Base-by-base conservation (phyloP, 1,284 basidiomycete genomes). In the Sanghuangporus weigelae region DNA sequence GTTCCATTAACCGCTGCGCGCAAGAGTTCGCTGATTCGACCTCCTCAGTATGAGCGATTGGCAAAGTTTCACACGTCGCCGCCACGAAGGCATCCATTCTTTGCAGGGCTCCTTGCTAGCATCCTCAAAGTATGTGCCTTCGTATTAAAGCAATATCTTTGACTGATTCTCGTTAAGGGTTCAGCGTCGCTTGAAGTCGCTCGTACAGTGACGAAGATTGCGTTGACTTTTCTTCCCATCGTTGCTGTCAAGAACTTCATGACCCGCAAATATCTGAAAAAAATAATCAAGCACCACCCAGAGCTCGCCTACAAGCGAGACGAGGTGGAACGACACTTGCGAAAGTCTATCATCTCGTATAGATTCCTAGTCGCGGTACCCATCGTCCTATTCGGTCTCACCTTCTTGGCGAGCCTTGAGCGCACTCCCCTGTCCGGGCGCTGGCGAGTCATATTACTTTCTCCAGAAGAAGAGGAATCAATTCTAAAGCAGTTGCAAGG, bases 391-490 rank as follows among this genome's bases (percentile, higher is more conserved):
- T 86, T 95, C 70, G 85, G 83, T 78, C 79, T 84, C 1, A 91
- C 89, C 0, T 86, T 93, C 64, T 63, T 92, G 1, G 89, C 90
- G 1, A 93, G 90, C 64, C 71, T 92, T 59, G 93, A 96, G 73
- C 78, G 84, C 68, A 93, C 92, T 3, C 93, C 93, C 1, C 77
- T 95, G 62, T 95, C 93, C 7, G 93, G 93, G 67, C 81, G 91
- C 87, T 92, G 89, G 90, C 82, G 93, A 59, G 74, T 94, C 66
- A 95, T 96, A 65, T 80, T 95, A 12, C 81, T 96, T 8, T 95
- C 93, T 1, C 92, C 93, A 0, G 91, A 94, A 69, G 94, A 96
- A 74, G 94, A 96, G 72, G 92, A 95, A 54, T 84, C 86, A 19
- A 92, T 96, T 46, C 85, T 92, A 16, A 73, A 78, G 1, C 87